Percentiles rank a stretch among this genome's conserved stretches.
Evolutionary conservation across 2,329 filamentous ascomycete genomes (phyloP).

Genomic region (Blumeriella jaapii): DNA sequence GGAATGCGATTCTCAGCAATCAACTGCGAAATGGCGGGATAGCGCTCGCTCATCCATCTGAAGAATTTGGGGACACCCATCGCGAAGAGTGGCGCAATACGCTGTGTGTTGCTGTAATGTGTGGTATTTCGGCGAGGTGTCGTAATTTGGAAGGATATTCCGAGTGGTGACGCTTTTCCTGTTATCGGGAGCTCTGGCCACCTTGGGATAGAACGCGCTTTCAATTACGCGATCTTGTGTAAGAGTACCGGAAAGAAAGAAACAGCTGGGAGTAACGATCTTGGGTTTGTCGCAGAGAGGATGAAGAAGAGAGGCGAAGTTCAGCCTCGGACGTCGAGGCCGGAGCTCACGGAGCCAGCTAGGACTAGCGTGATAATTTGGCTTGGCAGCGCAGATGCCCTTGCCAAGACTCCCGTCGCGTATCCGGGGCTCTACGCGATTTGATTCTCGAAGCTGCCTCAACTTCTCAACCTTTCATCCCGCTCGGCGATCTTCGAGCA

Average conservation of each 20-base stretch:
- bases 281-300: no score
- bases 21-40: slow-evolving; percentile 94
- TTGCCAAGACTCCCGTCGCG: no score
- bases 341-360: no score
- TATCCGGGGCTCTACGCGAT: no score
- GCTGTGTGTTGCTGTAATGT: slow-evolving; percentile 9
- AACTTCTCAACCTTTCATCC: no score
- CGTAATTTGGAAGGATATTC: slow-evolving; percentile 5
- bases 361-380: no score
- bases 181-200: slow-evolving; percentile 19
- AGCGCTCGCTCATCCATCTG: slow-evolving; percentile 96
- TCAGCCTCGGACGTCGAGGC: no score
- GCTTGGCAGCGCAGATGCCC: no score
- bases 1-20: slow-evolving; percentile 98
- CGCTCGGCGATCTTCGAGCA: no score
- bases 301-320: no score
- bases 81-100: slow-evolving; percentile 9
- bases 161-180: slow-evolving; percentile 17
- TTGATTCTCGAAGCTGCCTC: no score
- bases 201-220: slow-evolving; percentile 5
- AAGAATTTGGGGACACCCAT: slow-evolving; percentile 43
- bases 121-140: slow-evolving; percentile 6
- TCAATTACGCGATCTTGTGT: slow-evolving; percentile 4
- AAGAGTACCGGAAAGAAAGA: background rate
- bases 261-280: slow-evolving; percentile 2